These are phyloP conservation scores for Nicotiana obtusifolia DNA, from an alignment of 257 asterid species.

Conservation along the genomic window DNA sequence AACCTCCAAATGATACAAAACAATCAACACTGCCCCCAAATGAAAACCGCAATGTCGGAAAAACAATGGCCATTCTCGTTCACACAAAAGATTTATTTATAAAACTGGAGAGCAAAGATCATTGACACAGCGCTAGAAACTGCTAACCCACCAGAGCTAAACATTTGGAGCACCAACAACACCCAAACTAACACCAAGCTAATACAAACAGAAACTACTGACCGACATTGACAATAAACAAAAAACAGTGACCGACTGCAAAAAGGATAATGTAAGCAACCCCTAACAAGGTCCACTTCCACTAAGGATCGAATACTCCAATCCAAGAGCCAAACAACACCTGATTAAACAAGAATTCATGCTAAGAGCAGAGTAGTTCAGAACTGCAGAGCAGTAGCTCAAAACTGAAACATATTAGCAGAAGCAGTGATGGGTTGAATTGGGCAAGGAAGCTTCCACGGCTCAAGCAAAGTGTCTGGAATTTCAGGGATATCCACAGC, in stretches of 20 bases:
- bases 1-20: neutral
- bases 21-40: neutral
- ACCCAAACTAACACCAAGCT: neutral
- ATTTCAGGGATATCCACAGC: constrained; percentile 63
- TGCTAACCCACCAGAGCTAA: neutral
- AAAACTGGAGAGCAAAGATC: neutral
- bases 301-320: neutral
- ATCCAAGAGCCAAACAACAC: neutral
- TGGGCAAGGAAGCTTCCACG: constrained; percentile 83
- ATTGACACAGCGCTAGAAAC: neutral
- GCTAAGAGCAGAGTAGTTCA: neutral
- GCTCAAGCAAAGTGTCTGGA: constrained; percentile 58
- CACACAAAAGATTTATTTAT: neutral
- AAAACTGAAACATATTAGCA: constrained; percentile 47
- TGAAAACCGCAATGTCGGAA: neutral
- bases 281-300: neutral
- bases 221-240: neutral
- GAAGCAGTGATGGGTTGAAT: constrained; percentile 54
- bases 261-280: neutral
- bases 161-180: neutral
- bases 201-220: neutral
- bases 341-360: neutral
- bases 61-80: neutral
- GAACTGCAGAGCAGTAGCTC: constrained; percentile 7
- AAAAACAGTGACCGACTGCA: neutral